These are phyloP conservation scores for Neophaeococcomyces mojaviensis DNA, from an alignment of 2,329 filamentous ascomycete species.

Conservation along the genomic window DNA sequence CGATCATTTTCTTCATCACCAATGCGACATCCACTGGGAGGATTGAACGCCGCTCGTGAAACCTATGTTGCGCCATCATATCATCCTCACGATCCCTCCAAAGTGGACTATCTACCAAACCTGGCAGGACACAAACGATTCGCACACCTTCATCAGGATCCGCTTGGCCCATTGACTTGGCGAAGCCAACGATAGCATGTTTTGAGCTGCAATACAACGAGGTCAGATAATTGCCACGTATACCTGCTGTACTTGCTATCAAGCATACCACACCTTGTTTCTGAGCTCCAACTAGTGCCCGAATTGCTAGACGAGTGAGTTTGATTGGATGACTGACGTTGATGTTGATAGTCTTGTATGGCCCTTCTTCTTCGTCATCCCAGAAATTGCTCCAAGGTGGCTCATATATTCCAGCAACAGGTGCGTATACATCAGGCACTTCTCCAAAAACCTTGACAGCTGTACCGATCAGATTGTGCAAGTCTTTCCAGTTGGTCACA, in stretches of 20 bases:
- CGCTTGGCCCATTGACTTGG: conserved; percentile 44
- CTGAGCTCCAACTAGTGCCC: conserved; percentile 36
- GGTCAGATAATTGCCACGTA: conserved; percentile 31
- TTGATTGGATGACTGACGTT: conserved; percentile 48
- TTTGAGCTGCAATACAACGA: conserved; percentile 45
- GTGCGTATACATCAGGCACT: conserved; percentile 22
- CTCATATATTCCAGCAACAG: conserved; percentile 36
- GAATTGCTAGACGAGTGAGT: conserved; percentile 43
- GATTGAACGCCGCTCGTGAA: conserved; percentile 48
- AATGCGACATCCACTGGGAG: conserved; percentile 51
- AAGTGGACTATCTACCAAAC: conserved; percentile 53
- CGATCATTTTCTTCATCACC: conserved; percentile 43
- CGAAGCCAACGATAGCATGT: conserved; percentile 41
- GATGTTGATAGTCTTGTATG: conserved; percentile 43
- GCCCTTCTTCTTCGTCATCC: conserved; percentile 34
- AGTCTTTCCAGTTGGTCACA: conserved; percentile 43
- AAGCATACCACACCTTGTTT: conserved; percentile 34
- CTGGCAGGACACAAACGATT: conserved; percentile 55
- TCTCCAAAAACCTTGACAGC: conserved; percentile 36
- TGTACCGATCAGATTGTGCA: conserved; percentile 42
- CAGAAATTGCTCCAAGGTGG: conserved; percentile 45
- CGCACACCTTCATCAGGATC: conserved; percentile 40
- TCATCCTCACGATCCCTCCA: conserved; percentile 49
- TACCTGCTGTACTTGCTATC: conserved; percentile 43
- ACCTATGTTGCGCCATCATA: conserved; percentile 45